These are phyloP conservation scores for Aspergillus ochraceoroseus DNA, from an alignment of 2,329 filamentous ascomycete genomes.

Conservation along the genomic window DNA sequence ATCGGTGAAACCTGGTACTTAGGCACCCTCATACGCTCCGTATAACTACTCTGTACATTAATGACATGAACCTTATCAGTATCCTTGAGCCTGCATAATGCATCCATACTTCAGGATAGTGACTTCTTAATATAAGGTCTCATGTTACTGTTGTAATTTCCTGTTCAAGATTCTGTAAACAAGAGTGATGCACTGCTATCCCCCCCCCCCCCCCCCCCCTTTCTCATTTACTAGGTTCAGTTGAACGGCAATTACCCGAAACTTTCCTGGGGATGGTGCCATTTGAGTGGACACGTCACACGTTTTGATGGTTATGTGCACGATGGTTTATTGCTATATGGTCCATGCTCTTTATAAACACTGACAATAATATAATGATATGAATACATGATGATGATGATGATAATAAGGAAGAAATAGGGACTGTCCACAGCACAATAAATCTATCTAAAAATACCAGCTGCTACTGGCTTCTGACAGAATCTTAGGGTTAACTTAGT, in stretches of 20 bases:
- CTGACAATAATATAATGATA: too few relatives aligned
- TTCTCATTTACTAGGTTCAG: neutral
- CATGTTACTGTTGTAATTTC: neutral
- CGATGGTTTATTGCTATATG: neutral
- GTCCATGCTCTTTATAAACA: too few relatives aligned
- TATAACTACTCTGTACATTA: neutral
- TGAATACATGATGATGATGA: too few relatives aligned
- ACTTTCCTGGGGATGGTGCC: slow-evolving; percentile 11
- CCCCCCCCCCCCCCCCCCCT: slow-evolving; percentile 1
- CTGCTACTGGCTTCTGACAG: neutral
- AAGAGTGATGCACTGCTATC: neutral
- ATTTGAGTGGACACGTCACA: slow-evolving; percentile 13
- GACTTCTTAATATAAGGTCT: neutral
- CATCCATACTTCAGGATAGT: neutral
- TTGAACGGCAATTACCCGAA: slow-evolving; percentile 5
- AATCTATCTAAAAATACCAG: too few relatives aligned
- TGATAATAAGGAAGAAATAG: too few relatives aligned
- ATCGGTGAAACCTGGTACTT: neutral
- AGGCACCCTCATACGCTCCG: too few relatives aligned
- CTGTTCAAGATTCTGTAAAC: neutral
- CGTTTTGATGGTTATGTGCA: slow-evolving; percentile 5
- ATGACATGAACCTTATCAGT: slow-evolving; percentile 1
- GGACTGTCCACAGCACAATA: too few relatives aligned
- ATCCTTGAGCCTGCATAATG: slow-evolving; percentile 1
- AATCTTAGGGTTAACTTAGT: neutral